Evolutionary conservation across 1,284 basidiomycete genomes (phyloP), one percentile per base, ranked within the genome.

Genomic region (Cryptococcus sp.): DNA sequence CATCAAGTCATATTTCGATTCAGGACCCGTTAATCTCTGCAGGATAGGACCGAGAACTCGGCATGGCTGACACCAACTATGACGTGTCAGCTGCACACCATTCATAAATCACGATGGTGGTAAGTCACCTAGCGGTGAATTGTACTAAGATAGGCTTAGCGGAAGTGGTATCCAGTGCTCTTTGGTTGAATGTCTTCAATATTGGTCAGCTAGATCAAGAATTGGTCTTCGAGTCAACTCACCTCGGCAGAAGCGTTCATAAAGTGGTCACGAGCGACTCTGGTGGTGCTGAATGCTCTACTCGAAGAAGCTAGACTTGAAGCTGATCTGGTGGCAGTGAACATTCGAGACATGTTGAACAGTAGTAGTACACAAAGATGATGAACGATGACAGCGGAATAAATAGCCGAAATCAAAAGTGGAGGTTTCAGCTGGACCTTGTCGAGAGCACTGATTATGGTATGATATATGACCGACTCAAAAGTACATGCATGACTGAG

Each of bases 31-130:
- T 14, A 72, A 62, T 23, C 58, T 56, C 57, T 75, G 72, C 36
- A 77, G 62, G 5, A 73, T 50, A 13, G 76, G 76, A 8, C 70
- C 70, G 50, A 77, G 70, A 14, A 77, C 70, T 45, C 69, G 64
- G 60, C 75, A 77, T 23, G 75, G 75, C 55, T 73, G 71, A 59
- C 75, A 77, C 75, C 75, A 77, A 47, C 74, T 76, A 52, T 10
- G 2, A 36, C 41, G 42, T 30, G 30, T 46, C 38, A 53, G 51
- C 45, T 54, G 4, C 14, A 7, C n/a, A 15, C 8, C 4, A 23
- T 14, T 23, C 23, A 11, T 1, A n/a, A 30, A 42, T 5, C 14
- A 30, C 30, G 32, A 11, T 34, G 10, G 32, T 7, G 10, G 15
- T 41, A 15, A 66, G 72, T 62, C 55, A 73, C 73, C 61, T 61